A percentile compares a stretch with the other conserved stretches of the same genome.
Conservation (phyloP, 1,284 basidiomycete genomes). For the Puccinia brachypodii region DNA sequence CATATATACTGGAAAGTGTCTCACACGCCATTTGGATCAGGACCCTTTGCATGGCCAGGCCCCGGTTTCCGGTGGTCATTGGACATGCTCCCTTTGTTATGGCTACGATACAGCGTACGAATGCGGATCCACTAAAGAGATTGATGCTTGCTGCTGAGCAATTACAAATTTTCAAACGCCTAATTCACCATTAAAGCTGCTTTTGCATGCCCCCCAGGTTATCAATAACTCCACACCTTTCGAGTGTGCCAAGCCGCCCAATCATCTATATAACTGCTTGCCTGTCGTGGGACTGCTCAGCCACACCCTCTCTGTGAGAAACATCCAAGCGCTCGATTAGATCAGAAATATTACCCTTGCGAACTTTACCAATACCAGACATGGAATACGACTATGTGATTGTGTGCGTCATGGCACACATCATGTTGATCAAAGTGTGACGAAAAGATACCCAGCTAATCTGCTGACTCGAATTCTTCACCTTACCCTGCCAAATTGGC, state of each 20-base stretch:
- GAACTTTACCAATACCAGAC: background rate
- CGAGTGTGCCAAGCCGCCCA: background rate
- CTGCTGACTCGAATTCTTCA: background rate
- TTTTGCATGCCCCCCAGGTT: background rate
- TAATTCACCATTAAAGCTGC: background rate
- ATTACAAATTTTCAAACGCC: background rate
- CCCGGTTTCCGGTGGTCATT: background rate
- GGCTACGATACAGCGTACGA: background rate
- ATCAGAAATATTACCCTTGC: too few relatives aligned
- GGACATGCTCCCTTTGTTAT: background rate
- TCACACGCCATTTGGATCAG: background rate
- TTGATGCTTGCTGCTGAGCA: background rate
- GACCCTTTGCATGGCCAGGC: background rate
- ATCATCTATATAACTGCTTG: too few relatives aligned
- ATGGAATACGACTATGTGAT: constrained; percentile 31
- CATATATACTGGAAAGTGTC: background rate
- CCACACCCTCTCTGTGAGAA: too few relatives aligned
- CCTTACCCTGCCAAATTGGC: background rate
- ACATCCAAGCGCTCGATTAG: too few relatives aligned
- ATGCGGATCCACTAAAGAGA: background rate
- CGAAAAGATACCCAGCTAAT: background rate
- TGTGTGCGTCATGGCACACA: background rate
- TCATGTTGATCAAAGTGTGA: background rate
- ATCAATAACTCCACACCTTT: background rate
- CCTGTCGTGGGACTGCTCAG: too few relatives aligned